phyloP scores from a whole-genome alignment of 164 flowering plant genomes.

The Tetracentron sinense region DNA sequence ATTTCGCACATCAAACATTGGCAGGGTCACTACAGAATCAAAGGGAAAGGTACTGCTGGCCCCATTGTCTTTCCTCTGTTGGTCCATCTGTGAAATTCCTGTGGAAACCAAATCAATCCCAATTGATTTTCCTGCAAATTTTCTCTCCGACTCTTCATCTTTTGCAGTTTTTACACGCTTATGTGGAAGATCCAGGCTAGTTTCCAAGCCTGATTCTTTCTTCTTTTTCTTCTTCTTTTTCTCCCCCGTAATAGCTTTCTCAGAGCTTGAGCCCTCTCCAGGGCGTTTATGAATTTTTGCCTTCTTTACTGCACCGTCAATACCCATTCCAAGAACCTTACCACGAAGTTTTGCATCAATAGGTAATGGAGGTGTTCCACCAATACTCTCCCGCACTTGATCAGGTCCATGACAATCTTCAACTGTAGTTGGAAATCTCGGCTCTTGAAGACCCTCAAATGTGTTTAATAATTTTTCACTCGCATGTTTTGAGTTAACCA shows the following conservation, averaged over 20 bases:
- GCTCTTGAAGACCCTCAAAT: background rate
- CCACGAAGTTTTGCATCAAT: constrained; percentile 19
- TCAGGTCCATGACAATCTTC: constrained; percentile 13
- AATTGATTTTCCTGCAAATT: constrained; percentile 27
- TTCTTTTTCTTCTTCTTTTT: constrained; percentile 58
- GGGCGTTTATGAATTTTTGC: constrained; percentile 44
- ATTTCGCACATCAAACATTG: constrained; percentile 20
- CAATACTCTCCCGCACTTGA: constrained; percentile 16
- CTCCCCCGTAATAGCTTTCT: constrained; percentile 28
- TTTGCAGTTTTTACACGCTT: constrained; percentile 32
- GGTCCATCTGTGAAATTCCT: constrained; percentile 24
- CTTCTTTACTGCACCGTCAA: constrained; percentile 34
- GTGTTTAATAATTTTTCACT: background rate
- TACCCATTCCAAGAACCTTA: constrained; percentile 13
- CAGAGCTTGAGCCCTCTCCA: constrained; percentile 32
- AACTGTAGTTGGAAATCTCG: background rate
- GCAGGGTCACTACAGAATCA: constrained; percentile 10
- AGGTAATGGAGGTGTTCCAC: constrained; percentile 9
- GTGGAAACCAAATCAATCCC: constrained; percentile 18
- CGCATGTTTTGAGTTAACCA: background rate
- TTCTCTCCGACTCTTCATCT: constrained; percentile 17
- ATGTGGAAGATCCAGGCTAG: constrained; percentile 17
- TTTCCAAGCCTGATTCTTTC: constrained; percentile 28
- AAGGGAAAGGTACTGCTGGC: constrained; percentile 9
- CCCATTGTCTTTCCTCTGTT: constrained; percentile 26